These are phyloP conservation scores for Coix lacrymajobi DNA, from an alignment of 176 grass and related monocot species.

Conservation along the genomic window DNA sequence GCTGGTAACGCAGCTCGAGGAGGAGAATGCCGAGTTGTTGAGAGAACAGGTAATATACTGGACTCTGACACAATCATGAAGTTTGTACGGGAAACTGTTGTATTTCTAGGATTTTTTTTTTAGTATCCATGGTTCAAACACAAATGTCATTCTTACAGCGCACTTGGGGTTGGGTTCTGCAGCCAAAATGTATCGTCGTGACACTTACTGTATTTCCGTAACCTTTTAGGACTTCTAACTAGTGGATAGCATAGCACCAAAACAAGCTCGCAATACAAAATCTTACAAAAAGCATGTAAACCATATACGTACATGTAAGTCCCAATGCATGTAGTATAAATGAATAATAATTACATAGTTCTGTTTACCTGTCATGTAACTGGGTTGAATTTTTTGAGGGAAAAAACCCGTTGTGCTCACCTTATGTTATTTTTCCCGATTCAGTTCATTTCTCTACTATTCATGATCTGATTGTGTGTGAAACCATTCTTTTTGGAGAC, in stretches of 20 bases:
- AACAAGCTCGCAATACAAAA: neutral
- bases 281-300: neutral
- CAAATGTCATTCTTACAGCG: neutral
- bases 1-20: slow-evolving; percentile 68
- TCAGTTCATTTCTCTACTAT: neutral
- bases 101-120: neutral
- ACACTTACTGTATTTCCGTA: neutral
- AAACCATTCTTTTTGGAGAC: neutral
- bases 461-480: neutral
- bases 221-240: neutral
- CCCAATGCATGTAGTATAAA: neutral
- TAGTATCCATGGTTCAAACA: neutral
- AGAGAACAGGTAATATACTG: slow-evolving; percentile 57
- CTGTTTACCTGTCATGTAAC: neutral
- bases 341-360: neutral
- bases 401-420: neutral
- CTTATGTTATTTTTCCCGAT: neutral
- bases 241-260: neutral
- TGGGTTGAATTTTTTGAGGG: neutral
- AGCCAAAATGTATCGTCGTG: neutral
- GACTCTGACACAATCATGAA: neutral
- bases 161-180: neutral
- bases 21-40: slow-evolving; percentile 62
- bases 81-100: neutral
- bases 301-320: neutral